Percentiles rank a stretch among this genome's conserved stretches.
Evolutionary conservation across 139 green algal species (phyloP).

Genomic region (Haematococcus lacustris): DNA sequence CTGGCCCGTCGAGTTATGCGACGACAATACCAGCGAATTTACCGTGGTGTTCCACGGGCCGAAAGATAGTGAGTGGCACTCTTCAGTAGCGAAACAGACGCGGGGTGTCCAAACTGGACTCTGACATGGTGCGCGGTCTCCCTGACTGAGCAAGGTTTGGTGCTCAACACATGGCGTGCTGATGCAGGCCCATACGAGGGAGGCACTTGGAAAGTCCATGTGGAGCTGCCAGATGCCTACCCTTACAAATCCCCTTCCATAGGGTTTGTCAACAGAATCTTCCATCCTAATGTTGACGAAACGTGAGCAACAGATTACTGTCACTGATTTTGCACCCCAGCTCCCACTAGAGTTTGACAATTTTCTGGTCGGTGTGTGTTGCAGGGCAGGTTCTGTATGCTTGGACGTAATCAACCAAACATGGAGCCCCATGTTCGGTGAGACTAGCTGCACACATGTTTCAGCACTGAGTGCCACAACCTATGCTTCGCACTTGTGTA

Average conservation of each 20-base stretch:
- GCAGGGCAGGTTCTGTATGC: slow-evolving; percentile 89
- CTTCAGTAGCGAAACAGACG: neutral
- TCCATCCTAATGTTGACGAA: slow-evolving; percentile 94
- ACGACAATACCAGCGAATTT: slow-evolving; percentile 89
- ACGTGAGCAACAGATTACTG: slow-evolving; percentile 45
- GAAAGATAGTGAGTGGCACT: slow-evolving; percentile 47
- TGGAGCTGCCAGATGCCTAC: slow-evolving; percentile 89
- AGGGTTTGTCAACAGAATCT: slow-evolving; percentile 97
- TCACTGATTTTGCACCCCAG: no score
- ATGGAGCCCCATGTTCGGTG: slow-evolving; percentile 98
- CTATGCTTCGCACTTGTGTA: no score
- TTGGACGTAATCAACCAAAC: slow-evolving; percentile 99
- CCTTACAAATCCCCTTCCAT: slow-evolving; percentile 80
- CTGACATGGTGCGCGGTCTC: neutral
- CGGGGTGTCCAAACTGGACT: neutral
- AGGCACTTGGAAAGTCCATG: slow-evolving; percentile 89
- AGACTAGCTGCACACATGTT: no score
- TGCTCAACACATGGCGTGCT: neutral
- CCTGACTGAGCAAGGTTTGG: neutral
- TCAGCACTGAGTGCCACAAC: no score
- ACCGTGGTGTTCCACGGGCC: slow-evolving; percentile 87
- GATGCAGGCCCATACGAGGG: slow-evolving; percentile 85
- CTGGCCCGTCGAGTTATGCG: slow-evolving; percentile 91
- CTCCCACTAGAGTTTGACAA: no score
- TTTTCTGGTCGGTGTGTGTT: no score